Percentiles rank a stretch among this genome's conserved stretches.
Conservation (phyloP, 495 filamentous ascomycete species). For the Penicillium dipodomyicola region DNA sequence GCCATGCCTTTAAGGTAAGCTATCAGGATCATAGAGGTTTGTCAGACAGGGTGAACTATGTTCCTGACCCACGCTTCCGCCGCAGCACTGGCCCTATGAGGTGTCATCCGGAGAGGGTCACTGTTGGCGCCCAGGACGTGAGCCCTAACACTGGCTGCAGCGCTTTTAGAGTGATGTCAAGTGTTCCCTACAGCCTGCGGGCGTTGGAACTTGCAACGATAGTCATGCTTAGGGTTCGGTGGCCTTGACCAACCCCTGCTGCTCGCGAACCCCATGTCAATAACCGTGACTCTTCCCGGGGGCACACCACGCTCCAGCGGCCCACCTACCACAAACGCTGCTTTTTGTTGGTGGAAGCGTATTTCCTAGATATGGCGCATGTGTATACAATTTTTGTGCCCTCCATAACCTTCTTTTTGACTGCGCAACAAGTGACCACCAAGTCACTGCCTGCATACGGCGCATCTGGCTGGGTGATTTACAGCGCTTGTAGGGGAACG, state of each 20-base stretch:
- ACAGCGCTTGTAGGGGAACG: conserved; percentile 12
- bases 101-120: conserved; percentile 23
- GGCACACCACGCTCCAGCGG: conserved; percentile 26
- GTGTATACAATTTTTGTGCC: conserved; percentile 10
- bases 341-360: conserved; percentile 26
- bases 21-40: conserved; percentile 9
- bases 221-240: conserved; percentile 22
- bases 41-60: conserved; percentile 26
- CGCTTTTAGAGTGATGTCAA: conserved; percentile 34
- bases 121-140: conserved; percentile 28
- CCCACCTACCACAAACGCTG: conserved; percentile 35
- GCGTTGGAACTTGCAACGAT: conserved; percentile 25
- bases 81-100: conserved; percentile 29
- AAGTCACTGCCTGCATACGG: conserved; percentile 27
- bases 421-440: conserved; percentile 21
- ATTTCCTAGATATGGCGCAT: conserved; percentile 9
- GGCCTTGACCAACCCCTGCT: conserved; percentile 17
- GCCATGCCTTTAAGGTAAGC: not conserved
- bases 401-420: conserved; percentile 11
- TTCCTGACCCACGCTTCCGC: conserved; percentile 28
- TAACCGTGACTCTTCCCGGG: conserved; percentile 19
- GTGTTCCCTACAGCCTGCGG: conserved; percentile 26
- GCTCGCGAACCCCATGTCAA: conserved; percentile 11
- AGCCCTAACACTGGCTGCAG: conserved; percentile 13
- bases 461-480: conserved; percentile 14